These are phyloP conservation scores for Fusarium devonianum DNA, from an alignment of 2,329 filamentous ascomycete species.

Conservation along the genomic window DNA sequence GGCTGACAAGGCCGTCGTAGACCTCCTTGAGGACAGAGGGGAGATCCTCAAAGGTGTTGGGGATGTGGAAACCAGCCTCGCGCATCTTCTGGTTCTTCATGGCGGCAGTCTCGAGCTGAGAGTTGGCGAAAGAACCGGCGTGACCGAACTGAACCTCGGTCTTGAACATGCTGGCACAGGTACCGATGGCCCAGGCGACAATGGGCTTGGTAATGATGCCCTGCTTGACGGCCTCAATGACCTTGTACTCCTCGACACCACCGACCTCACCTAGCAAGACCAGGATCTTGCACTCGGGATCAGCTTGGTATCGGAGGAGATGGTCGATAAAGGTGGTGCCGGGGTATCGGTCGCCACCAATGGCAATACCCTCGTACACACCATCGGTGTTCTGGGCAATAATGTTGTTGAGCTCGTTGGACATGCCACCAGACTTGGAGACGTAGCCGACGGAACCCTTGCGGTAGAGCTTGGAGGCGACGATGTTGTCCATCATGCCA, in stretches of 20 bases:
- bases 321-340: constrained; percentile 99
- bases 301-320: constrained; percentile 92
- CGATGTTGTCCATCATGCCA: constrained; percentile 99
- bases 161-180: constrained; percentile 99
- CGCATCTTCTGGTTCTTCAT: constrained; percentile 98
- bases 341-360: constrained; percentile 98
- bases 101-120: constrained; percentile 95
- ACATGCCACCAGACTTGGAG: constrained; percentile 99
- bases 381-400: constrained; percentile 95
- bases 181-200: constrained; percentile 99
- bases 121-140: constrained; percentile 98
- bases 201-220: constrained; percentile 97
- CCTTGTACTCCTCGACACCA: constrained; percentile 99
- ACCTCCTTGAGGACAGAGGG: constrained; percentile 77
- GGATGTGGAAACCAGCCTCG: constrained; percentile 92
- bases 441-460: constrained; percentile 99
- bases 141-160: constrained; percentile 99
- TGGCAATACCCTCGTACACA: constrained; percentile 98
- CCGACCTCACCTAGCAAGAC: constrained; percentile 96
- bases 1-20: constrained; percentile 86
- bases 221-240: constrained; percentile 96
- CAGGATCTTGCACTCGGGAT: constrained; percentile 97
- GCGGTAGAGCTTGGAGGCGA: constrained; percentile 99
- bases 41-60: constrained; percentile 96
- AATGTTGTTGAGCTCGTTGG: constrained; percentile 99